Evolutionary conservation across 352 stramenopile species (phyloP).

Genomic region (Globisporangium nagaii): DNA sequence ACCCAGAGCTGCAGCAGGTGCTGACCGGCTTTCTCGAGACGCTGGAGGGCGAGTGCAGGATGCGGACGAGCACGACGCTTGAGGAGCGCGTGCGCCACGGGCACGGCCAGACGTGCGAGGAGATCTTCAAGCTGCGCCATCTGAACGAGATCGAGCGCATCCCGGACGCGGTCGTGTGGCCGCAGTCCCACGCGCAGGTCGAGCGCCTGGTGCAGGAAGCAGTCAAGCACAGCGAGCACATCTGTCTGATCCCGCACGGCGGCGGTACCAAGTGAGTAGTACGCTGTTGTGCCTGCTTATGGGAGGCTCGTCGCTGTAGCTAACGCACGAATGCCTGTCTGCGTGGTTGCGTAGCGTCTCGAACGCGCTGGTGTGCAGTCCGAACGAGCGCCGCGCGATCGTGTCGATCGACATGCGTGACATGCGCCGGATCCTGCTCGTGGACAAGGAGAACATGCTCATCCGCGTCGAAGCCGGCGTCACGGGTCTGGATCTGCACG

Average conservation of each 20-base stretch:
- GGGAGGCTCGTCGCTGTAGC: not conserved
- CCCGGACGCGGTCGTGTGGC: conserved; percentile 91
- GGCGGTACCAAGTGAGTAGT: conserved; percentile 90
- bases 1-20: conserved; percentile 13
- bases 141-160: conserved; percentile 44
- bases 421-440: conserved; percentile 71
- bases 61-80: conserved; percentile 30
- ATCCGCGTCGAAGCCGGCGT: conserved; percentile 88
- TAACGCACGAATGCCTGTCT: not conserved
- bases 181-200: conserved; percentile 75
- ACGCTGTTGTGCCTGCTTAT: not conserved
- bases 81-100: conserved; percentile 61
- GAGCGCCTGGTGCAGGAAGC: conserved; percentile 75
- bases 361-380: conserved; percentile 51
- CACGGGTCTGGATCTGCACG: conserved; percentile 85
- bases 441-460: conserved; percentile 86
- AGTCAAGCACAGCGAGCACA: conserved; percentile 33
- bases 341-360: conserved; percentile 33
- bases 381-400: conserved; percentile 82
- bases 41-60: conserved; percentile 13
- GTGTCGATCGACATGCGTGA: conserved; percentile 92
- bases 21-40: conserved; percentile 29
- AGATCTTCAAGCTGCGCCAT: conserved; percentile 58
- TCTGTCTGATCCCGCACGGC: conserved; percentile 93
- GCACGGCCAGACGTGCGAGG: conserved; percentile 69